phyloP scores from a whole-genome alignment of 2,329 filamentous ascomycete species.

The Colletotrichum sp. region DNA sequence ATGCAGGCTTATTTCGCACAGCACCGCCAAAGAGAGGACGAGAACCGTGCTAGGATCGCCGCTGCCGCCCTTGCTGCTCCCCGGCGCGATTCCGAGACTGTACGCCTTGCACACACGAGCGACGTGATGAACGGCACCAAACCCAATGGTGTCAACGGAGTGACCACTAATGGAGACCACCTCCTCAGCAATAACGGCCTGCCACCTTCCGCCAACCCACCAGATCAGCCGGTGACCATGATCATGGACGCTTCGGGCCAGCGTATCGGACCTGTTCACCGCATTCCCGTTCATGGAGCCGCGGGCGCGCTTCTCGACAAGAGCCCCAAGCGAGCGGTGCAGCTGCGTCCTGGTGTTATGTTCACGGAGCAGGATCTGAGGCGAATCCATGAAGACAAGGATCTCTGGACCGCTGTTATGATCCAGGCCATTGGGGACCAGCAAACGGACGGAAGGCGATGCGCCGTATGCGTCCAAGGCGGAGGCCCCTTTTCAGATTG shows the following conservation, averaged over 20 bases:
- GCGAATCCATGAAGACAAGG: not conserved
- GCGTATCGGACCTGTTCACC: constrained; percentile 40
- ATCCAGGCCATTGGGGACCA: constrained; percentile 54
- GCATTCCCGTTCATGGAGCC: constrained; percentile 24
- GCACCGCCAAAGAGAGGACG: not conserved
- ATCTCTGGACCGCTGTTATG: constrained; percentile 52
- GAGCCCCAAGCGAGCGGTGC: constrained; percentile 1
- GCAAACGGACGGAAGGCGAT: constrained; percentile 37
- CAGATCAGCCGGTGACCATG: not conserved
- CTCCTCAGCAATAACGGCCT: not conserved
- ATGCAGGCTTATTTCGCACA: not conserved
- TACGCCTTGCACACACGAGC: not conserved
- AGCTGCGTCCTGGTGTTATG: not conserved
- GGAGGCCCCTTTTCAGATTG: constrained; percentile 51
- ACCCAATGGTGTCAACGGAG: not conserved
- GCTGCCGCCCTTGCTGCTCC: constrained; percentile 1
- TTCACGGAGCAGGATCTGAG: not conserved
- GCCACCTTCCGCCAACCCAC: not conserved
- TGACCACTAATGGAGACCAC: not conserved
- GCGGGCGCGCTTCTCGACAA: not conserved
- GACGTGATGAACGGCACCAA: not conserved
- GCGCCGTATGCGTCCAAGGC: constrained; percentile 45
- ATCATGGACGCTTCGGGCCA: constrained; percentile 42
- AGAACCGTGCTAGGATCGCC: constrained; percentile 1
- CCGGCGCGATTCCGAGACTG: not conserved